Conservation (phyloP, 176 grass and related monocot genomes). For the Eleusine coracana region DNA sequence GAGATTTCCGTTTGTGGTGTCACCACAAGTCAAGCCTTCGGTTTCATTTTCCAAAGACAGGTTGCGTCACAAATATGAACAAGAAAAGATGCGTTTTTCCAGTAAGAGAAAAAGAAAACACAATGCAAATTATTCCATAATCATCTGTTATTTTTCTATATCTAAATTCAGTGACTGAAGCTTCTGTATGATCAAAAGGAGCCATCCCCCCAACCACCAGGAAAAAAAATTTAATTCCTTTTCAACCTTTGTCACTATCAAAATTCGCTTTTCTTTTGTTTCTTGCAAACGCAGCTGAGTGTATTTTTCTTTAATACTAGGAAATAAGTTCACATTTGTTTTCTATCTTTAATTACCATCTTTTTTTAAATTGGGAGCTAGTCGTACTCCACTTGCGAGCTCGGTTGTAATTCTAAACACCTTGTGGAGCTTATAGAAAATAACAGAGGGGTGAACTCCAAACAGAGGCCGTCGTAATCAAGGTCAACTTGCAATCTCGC, state of each 20-base stretch:
- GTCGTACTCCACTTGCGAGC: background rate
- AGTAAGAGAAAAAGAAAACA: background rate
- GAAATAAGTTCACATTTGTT: too few relatives aligned
- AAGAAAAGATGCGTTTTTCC: background rate
- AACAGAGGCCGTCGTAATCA: background rate
- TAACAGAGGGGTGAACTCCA: background rate
- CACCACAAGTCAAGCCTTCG: background rate
- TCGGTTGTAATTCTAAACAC: background rate
- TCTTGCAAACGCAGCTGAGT: too few relatives aligned
- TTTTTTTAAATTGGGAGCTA: background rate
- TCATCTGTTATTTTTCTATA: background rate
- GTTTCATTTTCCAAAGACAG: background rate
- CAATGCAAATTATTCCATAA: background rate
- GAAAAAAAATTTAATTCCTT: too few relatives aligned
- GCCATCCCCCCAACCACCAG: too few relatives aligned
- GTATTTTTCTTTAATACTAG: too few relatives aligned
- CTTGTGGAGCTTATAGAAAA: background rate
- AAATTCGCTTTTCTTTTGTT: too few relatives aligned
- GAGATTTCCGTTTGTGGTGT: background rate
- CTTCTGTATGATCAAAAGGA: too few relatives aligned
- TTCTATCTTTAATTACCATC: background rate
- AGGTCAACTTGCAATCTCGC: background rate
- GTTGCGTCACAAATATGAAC: background rate
- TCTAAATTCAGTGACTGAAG: background rate
- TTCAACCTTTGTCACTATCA: too few relatives aligned